Evolutionary conservation across 345 rosid species (phyloP).

Genomic region (Pugionium dolabratum): DNA sequence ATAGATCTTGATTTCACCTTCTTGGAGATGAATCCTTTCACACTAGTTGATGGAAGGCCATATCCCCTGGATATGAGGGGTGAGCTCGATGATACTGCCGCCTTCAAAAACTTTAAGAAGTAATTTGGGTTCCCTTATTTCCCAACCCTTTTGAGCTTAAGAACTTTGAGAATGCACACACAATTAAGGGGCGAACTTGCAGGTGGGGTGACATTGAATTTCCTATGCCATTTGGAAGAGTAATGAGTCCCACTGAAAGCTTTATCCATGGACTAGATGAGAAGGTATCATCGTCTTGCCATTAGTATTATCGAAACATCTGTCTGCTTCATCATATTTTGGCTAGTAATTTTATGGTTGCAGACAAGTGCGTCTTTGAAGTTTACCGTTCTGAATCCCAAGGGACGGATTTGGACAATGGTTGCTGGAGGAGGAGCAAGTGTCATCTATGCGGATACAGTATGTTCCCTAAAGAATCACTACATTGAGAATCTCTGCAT

Average conservation of each 20-base stretch:
- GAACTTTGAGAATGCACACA: neutral
- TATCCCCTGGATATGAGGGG: conserved; percentile 98
- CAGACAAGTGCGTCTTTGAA: conserved; percentile 98
- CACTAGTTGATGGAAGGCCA: conserved; percentile 85
- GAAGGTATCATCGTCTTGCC: conserved; percentile 55
- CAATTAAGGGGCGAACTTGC: conserved; percentile 1
- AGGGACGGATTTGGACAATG: conserved; percentile 93
- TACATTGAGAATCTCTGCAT: conserved; percentile 12
- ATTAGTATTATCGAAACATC: neutral
- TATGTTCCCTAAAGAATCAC: conserved; percentile 39
- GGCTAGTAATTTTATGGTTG: conserved; percentile 26
- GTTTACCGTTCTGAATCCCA: conserved; percentile 91
- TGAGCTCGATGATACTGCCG: conserved; percentile 95
- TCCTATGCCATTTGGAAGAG: conserved; percentile 94
- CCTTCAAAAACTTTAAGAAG: conserved; percentile 96
- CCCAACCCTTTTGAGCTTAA: neutral
- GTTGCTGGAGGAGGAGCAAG: conserved; percentile 99
- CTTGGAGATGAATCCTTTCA: conserved; percentile 98
- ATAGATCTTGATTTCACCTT: conserved; percentile 94
- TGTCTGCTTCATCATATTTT: neutral
- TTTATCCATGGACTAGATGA: conserved; percentile 89
- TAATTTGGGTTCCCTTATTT: conserved; percentile 20
- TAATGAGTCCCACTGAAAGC: conserved; percentile 84
- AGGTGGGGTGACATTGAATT: conserved; percentile 94
- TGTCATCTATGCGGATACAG: conserved; percentile 94